Conservation (phyloP, 148 eudicot genomes). For the Limonium bicolor region DNA sequence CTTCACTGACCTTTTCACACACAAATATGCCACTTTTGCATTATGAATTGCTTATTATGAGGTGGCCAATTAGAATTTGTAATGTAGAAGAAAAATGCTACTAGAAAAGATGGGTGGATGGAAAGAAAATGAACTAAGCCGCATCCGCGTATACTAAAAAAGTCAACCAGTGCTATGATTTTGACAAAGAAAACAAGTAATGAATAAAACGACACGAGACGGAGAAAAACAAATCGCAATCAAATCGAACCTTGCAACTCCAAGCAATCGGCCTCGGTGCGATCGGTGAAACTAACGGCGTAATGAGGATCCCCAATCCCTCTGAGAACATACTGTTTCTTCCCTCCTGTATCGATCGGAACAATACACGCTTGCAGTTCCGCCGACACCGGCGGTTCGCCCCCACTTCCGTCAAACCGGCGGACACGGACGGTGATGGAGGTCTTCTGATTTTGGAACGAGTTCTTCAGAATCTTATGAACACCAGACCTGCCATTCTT, state of each 20-base stretch:
- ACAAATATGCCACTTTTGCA: too few relatives aligned
- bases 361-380: conserved; percentile 76
- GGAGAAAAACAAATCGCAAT: too few relatives aligned
- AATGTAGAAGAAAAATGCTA: too few relatives aligned
- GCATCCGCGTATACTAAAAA: too few relatives aligned
- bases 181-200: too few relatives aligned
- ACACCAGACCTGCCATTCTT: conserved; percentile 53
- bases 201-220: too few relatives aligned
- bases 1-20: too few relatives aligned
- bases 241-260: conserved; percentile 50
- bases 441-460: conserved; percentile 38
- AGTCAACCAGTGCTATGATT: too few relatives aligned
- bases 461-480: conserved; percentile 43
- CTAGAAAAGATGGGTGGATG: too few relatives aligned
- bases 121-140: too few relatives aligned
- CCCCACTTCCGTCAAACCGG: conserved; percentile 24
- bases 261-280: conserved; percentile 56
- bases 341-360: conserved; percentile 38
- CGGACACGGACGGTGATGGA: conserved; percentile 46
- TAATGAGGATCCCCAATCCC: conserved; percentile 74
- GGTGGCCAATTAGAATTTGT: too few relatives aligned
- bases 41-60: too few relatives aligned
- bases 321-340: conserved; percentile 44
- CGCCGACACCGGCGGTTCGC: neutral
- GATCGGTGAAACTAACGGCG: conserved; percentile 62